Conservation (phyloP, 2,329 filamentous ascomycete genomes). For the Didymellaceae sp. region DNA sequence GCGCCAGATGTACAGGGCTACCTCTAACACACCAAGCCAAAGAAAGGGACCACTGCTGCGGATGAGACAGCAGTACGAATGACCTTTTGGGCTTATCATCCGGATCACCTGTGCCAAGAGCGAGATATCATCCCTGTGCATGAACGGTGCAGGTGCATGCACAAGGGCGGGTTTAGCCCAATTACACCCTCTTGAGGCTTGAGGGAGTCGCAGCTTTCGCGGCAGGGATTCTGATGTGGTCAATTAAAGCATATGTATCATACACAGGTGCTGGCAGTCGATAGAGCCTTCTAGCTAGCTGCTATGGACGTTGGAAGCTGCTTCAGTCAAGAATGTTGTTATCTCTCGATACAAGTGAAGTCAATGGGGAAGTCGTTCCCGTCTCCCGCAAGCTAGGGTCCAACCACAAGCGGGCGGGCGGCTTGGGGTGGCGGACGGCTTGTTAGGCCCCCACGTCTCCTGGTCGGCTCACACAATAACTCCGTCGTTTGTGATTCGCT, state of each 20-base stretch:
- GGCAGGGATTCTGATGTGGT: too few species aligned
- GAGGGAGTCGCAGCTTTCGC: neutral
- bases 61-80: slow-evolving; percentile 7
- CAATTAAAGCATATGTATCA: too few species aligned
- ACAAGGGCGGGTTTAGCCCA: neutral
- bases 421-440: neutral
- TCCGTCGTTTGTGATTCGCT: slow-evolving; percentile 12
- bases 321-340: neutral
- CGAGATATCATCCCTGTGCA: slow-evolving; percentile 13
- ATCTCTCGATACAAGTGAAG: neutral
- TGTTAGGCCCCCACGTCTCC: slow-evolving; percentile 2
- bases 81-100: slow-evolving; percentile 13
- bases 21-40: neutral
- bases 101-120: slow-evolving; percentile 10
- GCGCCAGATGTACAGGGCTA: slow-evolving; percentile 3
- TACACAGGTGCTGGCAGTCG: too few species aligned
- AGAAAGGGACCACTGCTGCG: slow-evolving; percentile 5
- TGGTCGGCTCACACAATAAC: neutral
- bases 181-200: neutral
- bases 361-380: slow-evolving; percentile 9
- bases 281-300: too few species aligned
- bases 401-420: slow-evolving; percentile 1
- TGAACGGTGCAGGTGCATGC: slow-evolving; percentile 11
- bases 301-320: neutral
- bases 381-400: slow-evolving; percentile 21